A percentile compares a stretch with the other conserved stretches of the same genome.
Evolutionary conservation across 305 asterid species (phyloP).

Genomic region (Andrographis paniculata): DNA sequence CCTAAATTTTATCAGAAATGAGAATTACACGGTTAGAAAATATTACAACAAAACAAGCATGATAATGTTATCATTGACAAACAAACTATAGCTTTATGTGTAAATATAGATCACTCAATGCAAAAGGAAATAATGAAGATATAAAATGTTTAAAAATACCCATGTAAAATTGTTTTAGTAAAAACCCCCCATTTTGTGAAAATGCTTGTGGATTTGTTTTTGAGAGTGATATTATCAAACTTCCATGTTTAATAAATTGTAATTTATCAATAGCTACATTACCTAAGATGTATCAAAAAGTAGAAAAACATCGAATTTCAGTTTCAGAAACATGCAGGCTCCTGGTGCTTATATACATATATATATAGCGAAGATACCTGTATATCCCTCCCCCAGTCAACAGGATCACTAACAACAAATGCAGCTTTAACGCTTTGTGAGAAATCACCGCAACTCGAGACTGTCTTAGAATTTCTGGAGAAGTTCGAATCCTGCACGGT

Average conservation of each 20-base stretch:
- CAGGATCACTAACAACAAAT: constrained; percentile 58
- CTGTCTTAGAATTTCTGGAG: constrained; percentile 19
- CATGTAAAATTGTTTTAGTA: too few relatives aligned
- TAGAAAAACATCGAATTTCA: not conserved
- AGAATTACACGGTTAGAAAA: not conserved
- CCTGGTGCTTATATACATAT: not conserved
- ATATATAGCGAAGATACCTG: constrained; percentile 28
- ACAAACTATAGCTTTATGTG: too few relatives aligned
- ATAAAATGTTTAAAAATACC: too few relatives aligned
- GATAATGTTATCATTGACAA: not conserved
- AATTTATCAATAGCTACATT: constrained; percentile 10
- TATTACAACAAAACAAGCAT: not conserved
- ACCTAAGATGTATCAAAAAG: not conserved
- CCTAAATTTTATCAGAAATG: constrained; percentile 27
- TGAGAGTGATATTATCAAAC: too few relatives aligned
- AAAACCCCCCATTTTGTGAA: too few relatives aligned
- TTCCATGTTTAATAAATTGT: too few relatives aligned
- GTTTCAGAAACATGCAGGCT: not conserved
- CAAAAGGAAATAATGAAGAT: too few relatives aligned
- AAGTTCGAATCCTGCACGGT: constrained; percentile 21
- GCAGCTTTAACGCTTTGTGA: constrained; percentile 42
- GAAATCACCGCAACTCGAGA: constrained; percentile 11
- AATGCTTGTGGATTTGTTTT: too few relatives aligned
- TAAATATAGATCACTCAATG: too few relatives aligned
- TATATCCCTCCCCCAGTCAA: constrained; percentile 67